Base-by-base conservation (phyloP, 1,139 yeast species). In the Geotrichum carabidarum region DNA sequence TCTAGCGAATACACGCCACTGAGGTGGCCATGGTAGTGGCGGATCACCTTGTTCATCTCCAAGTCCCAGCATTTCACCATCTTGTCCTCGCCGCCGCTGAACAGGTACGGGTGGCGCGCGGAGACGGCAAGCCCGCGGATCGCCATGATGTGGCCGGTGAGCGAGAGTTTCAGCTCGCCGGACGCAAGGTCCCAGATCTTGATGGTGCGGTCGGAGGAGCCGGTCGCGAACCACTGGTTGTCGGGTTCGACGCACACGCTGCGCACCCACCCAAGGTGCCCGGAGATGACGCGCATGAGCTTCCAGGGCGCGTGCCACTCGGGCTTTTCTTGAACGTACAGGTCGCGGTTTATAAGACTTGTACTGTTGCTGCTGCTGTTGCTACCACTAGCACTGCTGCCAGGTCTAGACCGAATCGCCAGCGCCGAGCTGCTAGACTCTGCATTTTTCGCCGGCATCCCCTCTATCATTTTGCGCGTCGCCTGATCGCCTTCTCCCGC, bases 31-130 rank as follows among this genome's bases (percentile, higher is more conserved):
- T 91, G 95, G 68, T 88, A 94, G 63, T 90, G 89, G 55, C 98
- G 75, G 14, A 90, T 81, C 1, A 88, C 83, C 63, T 82, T 81
- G 62, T 93, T 88, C 63, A 84, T 80, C 68, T 93, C 98, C 63
- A 94, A 74, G 72, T 94, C 99, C 97, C 98, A 94, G 70, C 98
- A 91, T 65, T 90, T 82, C n/a, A 90, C 89, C 41, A 90, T 79
- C 68, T 91, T 91, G 70, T 94, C 99, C 67, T 93, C 98, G 40
- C 96, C 87, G 31, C 94, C 94, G 9, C 94, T 82, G 67, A 90
- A 94, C 72, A 94, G 74, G 68, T 93, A 93, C 0, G 98, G 97
- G 64, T 82, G 89, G 56, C 86, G 74, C 2, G 78, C 72, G 0
- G 96, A 87, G 0, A 91, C 79, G 0, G 78, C 84, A 31, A 93